Percentiles rank a stretch among this genome's conserved stretches.
phyloP scores from a whole-genome alignment of 768 basidiomycete species.

The Auriscalpium orientale region DNA sequence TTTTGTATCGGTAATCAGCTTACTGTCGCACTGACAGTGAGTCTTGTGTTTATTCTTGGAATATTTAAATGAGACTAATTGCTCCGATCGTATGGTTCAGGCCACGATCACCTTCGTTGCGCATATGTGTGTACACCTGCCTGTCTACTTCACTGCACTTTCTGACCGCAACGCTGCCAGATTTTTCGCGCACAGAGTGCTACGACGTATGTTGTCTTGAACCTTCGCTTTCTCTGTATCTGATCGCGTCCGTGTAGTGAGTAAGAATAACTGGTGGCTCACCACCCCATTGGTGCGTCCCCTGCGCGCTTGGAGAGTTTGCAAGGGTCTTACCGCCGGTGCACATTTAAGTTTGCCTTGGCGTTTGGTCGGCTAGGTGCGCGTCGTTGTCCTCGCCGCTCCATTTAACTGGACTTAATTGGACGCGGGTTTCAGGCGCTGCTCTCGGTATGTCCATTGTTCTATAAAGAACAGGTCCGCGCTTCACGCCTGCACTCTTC shows the following conservation, averaged over 20 bases:
- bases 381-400: too few relatives aligned
- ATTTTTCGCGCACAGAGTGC: conserved; percentile 5
- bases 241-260: not conserved
- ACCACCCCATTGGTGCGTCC: conserved; percentile 3
- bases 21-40: conserved; percentile 6
- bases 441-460: not conserved
- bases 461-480: too few relatives aligned
- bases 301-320: not conserved
- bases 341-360: too few relatives aligned
- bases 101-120: conserved; percentile 1
- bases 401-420: too few relatives aligned
- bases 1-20: not conserved
- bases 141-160: too few relatives aligned
- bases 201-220: not conserved
- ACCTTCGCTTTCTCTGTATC: not conserved
- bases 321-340: not conserved
- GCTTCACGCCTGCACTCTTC: not conserved
- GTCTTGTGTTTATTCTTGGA: too few relatives aligned
- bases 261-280: conserved; percentile 1
- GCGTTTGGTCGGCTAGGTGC: too few relatives aligned
- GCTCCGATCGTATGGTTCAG: not conserved
- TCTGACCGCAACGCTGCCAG: not conserved
- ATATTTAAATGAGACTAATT: too few relatives aligned
- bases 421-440: not conserved
- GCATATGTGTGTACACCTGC: not conserved